phyloP scores from a whole-genome alignment of 768 basidiomycete species.

The Kwoniella europaea region DNA sequence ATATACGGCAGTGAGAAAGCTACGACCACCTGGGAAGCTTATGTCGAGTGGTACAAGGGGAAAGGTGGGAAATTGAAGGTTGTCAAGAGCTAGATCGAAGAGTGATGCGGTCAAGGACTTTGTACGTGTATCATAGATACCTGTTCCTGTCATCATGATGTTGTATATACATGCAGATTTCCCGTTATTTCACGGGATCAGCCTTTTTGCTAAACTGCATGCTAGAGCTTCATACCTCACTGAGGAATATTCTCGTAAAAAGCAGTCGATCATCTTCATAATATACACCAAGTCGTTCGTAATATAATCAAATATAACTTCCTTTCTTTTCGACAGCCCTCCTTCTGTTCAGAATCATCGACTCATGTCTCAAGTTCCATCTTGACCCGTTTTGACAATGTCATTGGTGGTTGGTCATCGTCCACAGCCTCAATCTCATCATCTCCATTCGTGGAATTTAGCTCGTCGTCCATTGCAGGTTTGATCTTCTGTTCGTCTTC shows the following conservation, averaged over 20 bases:
- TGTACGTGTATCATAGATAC: neutral
- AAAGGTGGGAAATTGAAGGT: constrained; percentile 1
- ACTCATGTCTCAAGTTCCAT: neutral
- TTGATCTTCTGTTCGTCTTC: neutral
- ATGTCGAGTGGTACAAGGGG: constrained; percentile 34
- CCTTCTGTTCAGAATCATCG: neutral
- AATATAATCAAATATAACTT: neutral
- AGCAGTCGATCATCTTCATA: too few species aligned
- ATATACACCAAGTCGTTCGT: neutral
- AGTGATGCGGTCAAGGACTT: too few species aligned
- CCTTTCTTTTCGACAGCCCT: neutral
- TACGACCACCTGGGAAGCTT: constrained; percentile 28
- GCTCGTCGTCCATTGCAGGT: neutral
- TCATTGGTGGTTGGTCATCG: neutral
- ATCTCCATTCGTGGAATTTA: neutral
- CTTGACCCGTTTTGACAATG: neutral
- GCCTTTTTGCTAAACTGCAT: too few species aligned
- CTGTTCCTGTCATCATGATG: neutral
- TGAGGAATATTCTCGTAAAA: too few species aligned
- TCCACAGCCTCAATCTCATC: neutral
- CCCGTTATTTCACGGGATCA: too few species aligned
- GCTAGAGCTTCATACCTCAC: too few species aligned
- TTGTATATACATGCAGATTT: neutral
- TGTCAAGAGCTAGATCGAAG: neutral
- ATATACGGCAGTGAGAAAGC: constrained; percentile 55